Conservation (phyloP, 768 basidiomycete species). For the Rhizopogon vulgaris region DNA sequence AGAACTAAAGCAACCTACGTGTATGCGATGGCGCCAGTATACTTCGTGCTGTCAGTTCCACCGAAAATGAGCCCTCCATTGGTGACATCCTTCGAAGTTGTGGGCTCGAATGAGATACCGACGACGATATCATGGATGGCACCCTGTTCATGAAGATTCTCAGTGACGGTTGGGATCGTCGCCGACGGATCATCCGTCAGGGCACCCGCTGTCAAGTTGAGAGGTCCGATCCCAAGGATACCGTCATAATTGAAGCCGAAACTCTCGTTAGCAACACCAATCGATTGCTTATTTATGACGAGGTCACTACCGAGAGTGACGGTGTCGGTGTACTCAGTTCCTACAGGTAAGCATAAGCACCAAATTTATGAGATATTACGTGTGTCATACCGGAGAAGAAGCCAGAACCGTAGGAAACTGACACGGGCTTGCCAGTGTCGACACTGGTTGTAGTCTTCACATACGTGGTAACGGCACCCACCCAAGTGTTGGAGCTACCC, state of each 20-base stretch:
- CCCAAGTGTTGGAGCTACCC: conserved; percentile 66
- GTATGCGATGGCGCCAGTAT: conserved; percentile 35
- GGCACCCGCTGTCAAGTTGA: conserved; percentile 42
- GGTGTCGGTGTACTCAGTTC: conserved; percentile 43
- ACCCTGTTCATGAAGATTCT: conserved; percentile 41
- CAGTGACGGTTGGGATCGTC: conserved; percentile 49
- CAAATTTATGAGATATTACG: not conserved
- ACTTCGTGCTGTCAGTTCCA: conserved; percentile 19
- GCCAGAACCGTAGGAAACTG: conserved; percentile 57
- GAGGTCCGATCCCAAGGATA: conserved; percentile 63
- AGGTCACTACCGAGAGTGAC: conserved; percentile 47
- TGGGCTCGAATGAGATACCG: conserved; percentile 49
- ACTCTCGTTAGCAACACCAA: conserved; percentile 51
- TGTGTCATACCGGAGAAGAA: conserved; percentile 42
- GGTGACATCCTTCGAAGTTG: conserved; percentile 10
- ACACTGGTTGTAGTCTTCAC: conserved; percentile 43
- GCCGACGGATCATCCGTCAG: not conserved
- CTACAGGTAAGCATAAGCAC: conserved; percentile 12
- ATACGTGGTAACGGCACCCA: conserved; percentile 48
- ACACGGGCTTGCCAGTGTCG: conserved; percentile 40
- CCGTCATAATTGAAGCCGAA: conserved; percentile 48
- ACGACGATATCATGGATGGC: conserved; percentile 34
- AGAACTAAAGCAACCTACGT: conserved; percentile 24
- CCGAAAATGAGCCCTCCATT: conserved; percentile 57
- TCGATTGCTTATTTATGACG: conserved; percentile 49